phyloP scores from a whole-genome alignment of 805 yeast genomes.

The Lipomyces oligophaga region DNA sequence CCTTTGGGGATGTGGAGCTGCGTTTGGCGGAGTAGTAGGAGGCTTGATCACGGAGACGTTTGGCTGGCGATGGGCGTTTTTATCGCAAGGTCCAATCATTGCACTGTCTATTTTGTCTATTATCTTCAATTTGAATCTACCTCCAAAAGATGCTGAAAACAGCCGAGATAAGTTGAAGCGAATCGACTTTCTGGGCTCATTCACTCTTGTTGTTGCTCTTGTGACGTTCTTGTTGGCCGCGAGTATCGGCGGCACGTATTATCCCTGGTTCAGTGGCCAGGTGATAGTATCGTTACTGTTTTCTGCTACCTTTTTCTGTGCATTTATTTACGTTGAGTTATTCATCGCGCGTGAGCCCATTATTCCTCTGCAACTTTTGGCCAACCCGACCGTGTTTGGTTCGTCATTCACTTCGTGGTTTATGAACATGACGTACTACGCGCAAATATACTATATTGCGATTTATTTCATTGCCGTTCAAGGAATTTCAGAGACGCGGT shows the following conservation, averaged over 20 bases:
- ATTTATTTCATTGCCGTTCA: conserved; percentile 58
- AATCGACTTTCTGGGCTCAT: conserved; percentile 63
- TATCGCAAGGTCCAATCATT: conserved; percentile 41
- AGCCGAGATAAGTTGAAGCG: conserved; percentile 45
- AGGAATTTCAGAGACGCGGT: conserved; percentile 50
- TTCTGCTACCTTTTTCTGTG: conserved; percentile 37
- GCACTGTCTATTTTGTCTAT: conserved; percentile 41
- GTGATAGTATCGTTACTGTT: conserved; percentile 39
- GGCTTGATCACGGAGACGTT: conserved; percentile 50
- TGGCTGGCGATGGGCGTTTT: conserved; percentile 60
- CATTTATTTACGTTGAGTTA: conserved; percentile 52
- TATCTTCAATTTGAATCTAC: conserved; percentile 23
- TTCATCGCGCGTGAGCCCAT: conserved; percentile 59
- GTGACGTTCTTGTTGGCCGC: conserved; percentile 58
- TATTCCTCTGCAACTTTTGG: conserved; percentile 56
- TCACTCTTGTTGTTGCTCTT: conserved; percentile 54
- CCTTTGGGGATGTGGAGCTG: conserved; percentile 72
- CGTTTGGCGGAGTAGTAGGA: conserved; percentile 57
- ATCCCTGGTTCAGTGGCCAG: conserved; percentile 45
- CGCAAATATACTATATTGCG: conserved; percentile 66
- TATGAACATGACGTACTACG: conserved; percentile 61
- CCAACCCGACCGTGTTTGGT: conserved; percentile 56
- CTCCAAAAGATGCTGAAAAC: conserved; percentile 13
- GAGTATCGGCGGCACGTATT: conserved; percentile 58
- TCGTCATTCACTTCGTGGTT: conserved; percentile 70